Conservation (phyloP, 148 eudicot genomes). For the Rhododendron griersonianum region DNA sequence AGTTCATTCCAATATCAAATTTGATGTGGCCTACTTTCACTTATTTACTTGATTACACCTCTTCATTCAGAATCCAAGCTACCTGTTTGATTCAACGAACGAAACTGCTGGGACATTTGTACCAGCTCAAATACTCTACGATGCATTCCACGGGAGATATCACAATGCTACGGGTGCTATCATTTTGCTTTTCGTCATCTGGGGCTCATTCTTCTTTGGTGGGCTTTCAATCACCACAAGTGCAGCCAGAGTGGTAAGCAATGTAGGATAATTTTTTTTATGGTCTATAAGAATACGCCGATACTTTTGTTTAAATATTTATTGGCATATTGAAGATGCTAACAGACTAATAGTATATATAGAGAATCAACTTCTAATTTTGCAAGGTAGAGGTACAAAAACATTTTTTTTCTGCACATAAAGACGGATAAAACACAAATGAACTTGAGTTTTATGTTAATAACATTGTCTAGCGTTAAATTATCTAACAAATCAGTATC, state of each 20-base stretch:
- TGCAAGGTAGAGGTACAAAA: not conserved
- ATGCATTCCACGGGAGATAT: constrained; percentile 61
- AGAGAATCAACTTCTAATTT: not conserved
- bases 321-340: not conserved
- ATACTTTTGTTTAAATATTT: not conserved
- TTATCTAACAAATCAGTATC: too few relatives aligned
- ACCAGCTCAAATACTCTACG: constrained; percentile 64
- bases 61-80: constrained; percentile 35
- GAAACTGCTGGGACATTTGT: constrained; percentile 63
- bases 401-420: not conserved
- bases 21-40: not conserved
- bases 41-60: not conserved
- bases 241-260: constrained; percentile 53
- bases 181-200: constrained; percentile 43
- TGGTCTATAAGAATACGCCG: not conserved
- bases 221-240: constrained; percentile 66
- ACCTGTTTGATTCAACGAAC: constrained; percentile 42
- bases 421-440: not conserved
- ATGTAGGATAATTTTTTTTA: not conserved
- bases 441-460: not conserved
- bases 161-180: constrained; percentile 47
- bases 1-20: not conserved
- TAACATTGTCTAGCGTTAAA: not conserved
- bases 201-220: constrained; percentile 67
- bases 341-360: not conserved